phyloP scores from a whole-genome alignment of 257 asterid genomes.

The Solanum chilense region DNA sequence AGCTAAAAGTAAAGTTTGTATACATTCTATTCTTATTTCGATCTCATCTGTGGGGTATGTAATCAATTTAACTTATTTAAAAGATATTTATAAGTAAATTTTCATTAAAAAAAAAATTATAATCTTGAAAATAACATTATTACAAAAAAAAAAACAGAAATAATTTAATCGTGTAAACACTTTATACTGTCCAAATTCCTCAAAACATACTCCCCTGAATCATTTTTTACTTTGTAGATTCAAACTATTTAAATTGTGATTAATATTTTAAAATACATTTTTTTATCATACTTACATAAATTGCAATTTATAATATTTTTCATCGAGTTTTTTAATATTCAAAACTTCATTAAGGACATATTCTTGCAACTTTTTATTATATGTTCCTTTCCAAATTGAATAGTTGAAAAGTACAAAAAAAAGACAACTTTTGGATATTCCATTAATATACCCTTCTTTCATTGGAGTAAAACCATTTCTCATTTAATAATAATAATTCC shows the following conservation, averaged over 20 bases:
- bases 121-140: neutral
- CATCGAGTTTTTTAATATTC: accelerated
- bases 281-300: neutral
- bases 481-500: neutral
- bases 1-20: accelerated
- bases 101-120: neutral
- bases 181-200: neutral
- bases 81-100: neutral
- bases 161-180: neutral
- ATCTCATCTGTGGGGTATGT: neutral
- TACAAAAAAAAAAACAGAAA: neutral
- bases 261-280: no score
- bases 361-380: neutral
- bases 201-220: neutral
- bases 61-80: neutral
- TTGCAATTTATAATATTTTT: neutral
- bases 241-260: accelerated
- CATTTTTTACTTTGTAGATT: neutral
- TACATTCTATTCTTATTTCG: neutral
- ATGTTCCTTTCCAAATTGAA: neutral
- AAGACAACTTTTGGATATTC: neutral
- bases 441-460: neutral
- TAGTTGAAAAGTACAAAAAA: neutral
- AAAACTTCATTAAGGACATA: neutral
- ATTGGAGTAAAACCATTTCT: neutral